Evolutionary conservation across 306 rosid genomes (phyloP).

Genomic region (Castanopsis chinensis): DNA sequence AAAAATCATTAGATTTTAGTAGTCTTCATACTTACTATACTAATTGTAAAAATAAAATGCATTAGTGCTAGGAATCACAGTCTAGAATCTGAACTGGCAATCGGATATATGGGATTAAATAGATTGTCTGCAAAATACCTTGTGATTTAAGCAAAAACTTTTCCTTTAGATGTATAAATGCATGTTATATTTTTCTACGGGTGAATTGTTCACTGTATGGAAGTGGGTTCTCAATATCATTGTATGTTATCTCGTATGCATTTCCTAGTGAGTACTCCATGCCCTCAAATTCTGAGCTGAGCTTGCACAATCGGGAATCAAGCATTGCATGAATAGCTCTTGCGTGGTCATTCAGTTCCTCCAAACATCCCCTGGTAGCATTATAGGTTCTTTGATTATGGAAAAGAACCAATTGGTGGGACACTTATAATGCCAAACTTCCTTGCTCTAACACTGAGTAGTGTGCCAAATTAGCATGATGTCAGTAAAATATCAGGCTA

Average conservation of each 20-base stretch:
- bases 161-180: no score
- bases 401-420: conserved; percentile 29
- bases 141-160: no score
- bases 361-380: conserved; percentile 27
- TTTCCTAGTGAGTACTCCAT: conserved; percentile 33
- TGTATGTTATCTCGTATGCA: conserved; percentile 23
- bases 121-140: no score
- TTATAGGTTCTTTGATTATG: conserved; percentile 28
- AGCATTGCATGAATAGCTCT: conserved; percentile 17
- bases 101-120: no score
- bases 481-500: no score
- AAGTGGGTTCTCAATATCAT: conserved; percentile 18
- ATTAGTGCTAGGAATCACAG: neutral
- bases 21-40: no score
- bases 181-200: neutral
- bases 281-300: conserved; percentile 16
- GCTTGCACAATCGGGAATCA: neutral
- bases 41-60: neutral
- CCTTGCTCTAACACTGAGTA: conserved; percentile 25
- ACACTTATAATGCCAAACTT: conserved; percentile 32
- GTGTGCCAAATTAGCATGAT: neutral
- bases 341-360: conserved; percentile 20
- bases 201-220: conserved; percentile 16
- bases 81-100: no score
- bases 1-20: neutral